Conservation (phyloP, 495 filamentous ascomycete genomes). For the Margaritispora aquatica region DNA sequence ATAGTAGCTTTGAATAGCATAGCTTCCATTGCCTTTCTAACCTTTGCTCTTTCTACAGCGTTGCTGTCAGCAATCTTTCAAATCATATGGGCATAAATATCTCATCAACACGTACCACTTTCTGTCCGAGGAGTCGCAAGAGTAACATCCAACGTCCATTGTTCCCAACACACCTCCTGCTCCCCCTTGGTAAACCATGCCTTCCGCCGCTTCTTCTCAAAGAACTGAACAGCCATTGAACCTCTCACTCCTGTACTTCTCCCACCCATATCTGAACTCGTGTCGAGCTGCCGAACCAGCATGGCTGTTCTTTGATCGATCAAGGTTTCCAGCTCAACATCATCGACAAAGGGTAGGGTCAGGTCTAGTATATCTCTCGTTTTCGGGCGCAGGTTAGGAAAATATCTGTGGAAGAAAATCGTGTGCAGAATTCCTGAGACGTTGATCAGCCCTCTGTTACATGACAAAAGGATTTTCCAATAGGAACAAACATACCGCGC, state of each 20-base stretch:
- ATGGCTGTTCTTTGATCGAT: slow-evolving; percentile 80
- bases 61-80: neutral
- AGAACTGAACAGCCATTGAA: slow-evolving; percentile 84
- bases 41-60: slow-evolving; percentile 68
- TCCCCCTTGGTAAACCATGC: slow-evolving; percentile 71
- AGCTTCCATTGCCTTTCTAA: slow-evolving; percentile 79
- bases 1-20: slow-evolving; percentile 78
- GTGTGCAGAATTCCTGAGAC: slow-evolving; percentile 83
- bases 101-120: slow-evolving; percentile 52
- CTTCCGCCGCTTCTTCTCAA: slow-evolving; percentile 84
- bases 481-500: too few species aligned
- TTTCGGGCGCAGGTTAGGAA: slow-evolving; percentile 75
- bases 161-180: slow-evolving; percentile 95
- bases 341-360: slow-evolving; percentile 82
- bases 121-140: slow-evolving; percentile 85
- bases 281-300: slow-evolving; percentile 60
- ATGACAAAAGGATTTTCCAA: too few species aligned
- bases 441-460: neutral
- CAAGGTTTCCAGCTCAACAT: slow-evolving; percentile 82
- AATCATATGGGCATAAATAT: neutral
- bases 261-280: slow-evolving; percentile 38
- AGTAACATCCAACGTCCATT: slow-evolving; percentile 88
- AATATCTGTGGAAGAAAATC: slow-evolving; percentile 98
- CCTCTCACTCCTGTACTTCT: slow-evolving; percentile 57
- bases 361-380: slow-evolving; percentile 89